Base-by-base conservation (phyloP, 108 stramenopile genomes). In the Cyclostephanos invisitatus region DNA sequence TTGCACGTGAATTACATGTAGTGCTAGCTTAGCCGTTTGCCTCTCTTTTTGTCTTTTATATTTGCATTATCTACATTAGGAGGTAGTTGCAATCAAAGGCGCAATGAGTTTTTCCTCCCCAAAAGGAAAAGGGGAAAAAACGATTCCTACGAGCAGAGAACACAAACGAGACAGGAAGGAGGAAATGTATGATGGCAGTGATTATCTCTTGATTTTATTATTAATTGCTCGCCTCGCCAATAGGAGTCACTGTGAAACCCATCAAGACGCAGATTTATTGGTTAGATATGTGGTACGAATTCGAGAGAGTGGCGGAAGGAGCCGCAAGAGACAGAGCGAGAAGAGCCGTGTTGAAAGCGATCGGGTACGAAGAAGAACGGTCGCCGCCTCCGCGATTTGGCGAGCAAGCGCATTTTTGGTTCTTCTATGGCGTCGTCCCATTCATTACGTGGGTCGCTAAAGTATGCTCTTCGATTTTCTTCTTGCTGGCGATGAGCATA, bases 401-500 rank as follows among this genome's bases (percentile, higher is more conserved):
- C 37, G 72, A 72, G 48, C 18, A 55, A 50, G 37, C 63, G 15
- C 72, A 58, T 29, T 5, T 68, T 28, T 48, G 65, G 38, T 50
- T 73, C 42, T 60, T 62, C 17, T 28, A 48, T 17, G 64, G 60
- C 50, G 49, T 79, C 20, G 27, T 79, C 12, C 78, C 78, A 28
- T 58, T 79, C 18, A 14, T 64, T 24, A 50, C 53, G 5, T 79
- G 72, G 67, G 40, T 73, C 7, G 35, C 64, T 0, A 73, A 79
- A 58, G 27, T 47, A 47, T 56, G 56, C 46, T 38, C 66, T 38
- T 42, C 40, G 36, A 32, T 79, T 20, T 24, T 47, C 22, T 48
- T 55, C 21, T 20, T 81, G 42, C 29, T 57, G 17, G 35, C 74
- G 14, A 58, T 81, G 27, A 81, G 80, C 49, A 63, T 81, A 14